Percentiles rank a stretch among this genome's conserved stretches.
Conservation (phyloP, 305 asterid species). For the Fraxinus paxiana region DNA sequence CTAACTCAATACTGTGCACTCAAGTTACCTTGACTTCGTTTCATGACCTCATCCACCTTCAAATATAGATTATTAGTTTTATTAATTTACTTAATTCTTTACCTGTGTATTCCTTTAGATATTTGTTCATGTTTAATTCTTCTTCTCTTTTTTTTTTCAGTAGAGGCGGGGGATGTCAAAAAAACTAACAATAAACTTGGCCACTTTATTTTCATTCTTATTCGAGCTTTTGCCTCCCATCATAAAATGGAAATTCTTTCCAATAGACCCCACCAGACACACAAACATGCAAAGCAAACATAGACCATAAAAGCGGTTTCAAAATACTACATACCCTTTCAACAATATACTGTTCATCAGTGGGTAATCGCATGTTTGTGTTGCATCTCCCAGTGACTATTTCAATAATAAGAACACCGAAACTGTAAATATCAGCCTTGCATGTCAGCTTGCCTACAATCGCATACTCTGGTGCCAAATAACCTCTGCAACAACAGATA, state of each 20-base stretch:
- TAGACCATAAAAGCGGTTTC: conserved; percentile 7
- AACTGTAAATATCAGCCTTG: conserved; percentile 83
- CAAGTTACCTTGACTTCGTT: neutral
- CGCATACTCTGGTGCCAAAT: conserved; percentile 97
- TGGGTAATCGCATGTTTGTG: conserved; percentile 65
- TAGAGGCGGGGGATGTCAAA: neutral
- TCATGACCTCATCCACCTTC: neutral
- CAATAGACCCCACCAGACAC: neutral
- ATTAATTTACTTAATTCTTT: neutral
- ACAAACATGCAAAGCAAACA: neutral
- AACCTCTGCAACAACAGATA: conserved; percentile 57
- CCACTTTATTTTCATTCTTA: neutral
- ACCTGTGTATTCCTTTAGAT: neutral
- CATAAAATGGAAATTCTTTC: neutral
- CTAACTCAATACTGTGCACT: neutral
- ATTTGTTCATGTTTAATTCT: neutral
- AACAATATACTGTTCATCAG: conserved; percentile 72
- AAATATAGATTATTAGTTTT: neutral
- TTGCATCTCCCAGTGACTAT: conserved; percentile 93
- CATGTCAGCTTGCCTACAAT: conserved; percentile 80
- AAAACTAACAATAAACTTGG: neutral
- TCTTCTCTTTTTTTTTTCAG: neutral
- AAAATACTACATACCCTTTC: conserved; percentile 60
- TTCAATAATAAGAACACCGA: conserved; percentile 84
- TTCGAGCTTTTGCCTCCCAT: neutral